phyloP scores from a whole-genome alignment of 345 rosid genomes.

The Adansonia digitata region DNA sequence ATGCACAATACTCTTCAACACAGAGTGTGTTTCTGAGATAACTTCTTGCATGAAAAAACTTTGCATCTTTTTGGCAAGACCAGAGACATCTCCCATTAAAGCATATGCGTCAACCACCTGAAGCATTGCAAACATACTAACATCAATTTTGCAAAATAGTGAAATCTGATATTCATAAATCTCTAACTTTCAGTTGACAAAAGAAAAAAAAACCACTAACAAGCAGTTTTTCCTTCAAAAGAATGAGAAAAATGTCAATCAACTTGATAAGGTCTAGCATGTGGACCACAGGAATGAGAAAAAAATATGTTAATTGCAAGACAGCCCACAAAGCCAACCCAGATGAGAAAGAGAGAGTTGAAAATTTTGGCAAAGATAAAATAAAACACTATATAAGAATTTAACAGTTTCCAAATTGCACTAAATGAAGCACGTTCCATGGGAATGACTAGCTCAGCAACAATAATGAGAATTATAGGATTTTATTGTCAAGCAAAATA shows the following conservation, averaged over 20 bases:
- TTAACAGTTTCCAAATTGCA: background rate
- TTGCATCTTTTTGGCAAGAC: constrained; percentile 96
- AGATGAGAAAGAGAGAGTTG: background rate
- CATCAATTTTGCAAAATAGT: constrained; percentile 2
- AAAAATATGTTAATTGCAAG: background rate
- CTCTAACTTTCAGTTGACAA: background rate
- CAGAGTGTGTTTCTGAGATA: constrained; percentile 81
- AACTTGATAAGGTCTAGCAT: background rate
- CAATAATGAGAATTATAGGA: background rate
- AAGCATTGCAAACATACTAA: constrained; percentile 19
- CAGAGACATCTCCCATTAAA: constrained; percentile 91
- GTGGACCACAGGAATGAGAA: background rate
- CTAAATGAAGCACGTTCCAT: constrained; percentile 9
- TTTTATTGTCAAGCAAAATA: background rate
- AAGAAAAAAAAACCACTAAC: background rate
- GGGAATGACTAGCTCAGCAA: background rate
- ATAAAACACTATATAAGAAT: background rate
- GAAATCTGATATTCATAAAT: constrained; percentile 1
- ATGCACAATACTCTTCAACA: constrained; percentile 61
- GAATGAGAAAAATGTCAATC: background rate
- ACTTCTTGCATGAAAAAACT: constrained; percentile 98
- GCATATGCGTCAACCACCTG: constrained; percentile 99
- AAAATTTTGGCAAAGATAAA: background rate
- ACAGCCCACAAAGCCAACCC: background rate
- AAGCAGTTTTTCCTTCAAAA: background rate